Evolutionary conservation across 345 rosid species (phyloP).

Genomic region (Citrus sp.): DNA sequence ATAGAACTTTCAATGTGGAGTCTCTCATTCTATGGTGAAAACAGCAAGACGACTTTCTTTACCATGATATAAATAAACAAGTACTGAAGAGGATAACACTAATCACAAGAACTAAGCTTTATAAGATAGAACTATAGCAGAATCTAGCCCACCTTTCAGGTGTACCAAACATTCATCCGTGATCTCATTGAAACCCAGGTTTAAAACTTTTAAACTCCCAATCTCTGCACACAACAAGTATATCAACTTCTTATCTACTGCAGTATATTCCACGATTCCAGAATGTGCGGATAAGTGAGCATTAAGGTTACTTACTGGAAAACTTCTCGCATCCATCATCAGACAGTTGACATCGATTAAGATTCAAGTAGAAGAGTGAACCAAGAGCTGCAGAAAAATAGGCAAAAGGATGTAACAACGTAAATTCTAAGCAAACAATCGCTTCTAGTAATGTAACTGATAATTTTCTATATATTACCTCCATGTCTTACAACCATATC

Average conservation of each 20-base stretch:
- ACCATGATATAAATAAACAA: neutral
- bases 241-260: neutral
- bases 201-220: conserved; percentile 58
- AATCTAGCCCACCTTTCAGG: conserved; percentile 51
- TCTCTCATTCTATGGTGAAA: neutral
- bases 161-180: conserved; percentile 76
- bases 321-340: conserved; percentile 80
- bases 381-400: conserved; percentile 50
- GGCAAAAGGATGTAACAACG: neutral
- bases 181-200: conserved; percentile 81
- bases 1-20: neutral
- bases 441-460: neutral
- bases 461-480: neutral
- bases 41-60: neutral
- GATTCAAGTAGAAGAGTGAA: conserved; percentile 60
- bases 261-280: neutral
- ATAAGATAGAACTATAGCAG: neutral
- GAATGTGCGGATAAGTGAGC: neutral
- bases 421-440: conserved; percentile 2
- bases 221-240: conserved; percentile 43
- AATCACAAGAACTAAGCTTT: neutral
- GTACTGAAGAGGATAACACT: neutral
- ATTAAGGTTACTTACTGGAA: conserved; percentile 48
- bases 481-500: neutral
- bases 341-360: conserved; percentile 67